These are phyloP conservation scores for Striga hermonthica DNA, from an alignment of 305 asterid species.

Conservation along the genomic window DNA sequence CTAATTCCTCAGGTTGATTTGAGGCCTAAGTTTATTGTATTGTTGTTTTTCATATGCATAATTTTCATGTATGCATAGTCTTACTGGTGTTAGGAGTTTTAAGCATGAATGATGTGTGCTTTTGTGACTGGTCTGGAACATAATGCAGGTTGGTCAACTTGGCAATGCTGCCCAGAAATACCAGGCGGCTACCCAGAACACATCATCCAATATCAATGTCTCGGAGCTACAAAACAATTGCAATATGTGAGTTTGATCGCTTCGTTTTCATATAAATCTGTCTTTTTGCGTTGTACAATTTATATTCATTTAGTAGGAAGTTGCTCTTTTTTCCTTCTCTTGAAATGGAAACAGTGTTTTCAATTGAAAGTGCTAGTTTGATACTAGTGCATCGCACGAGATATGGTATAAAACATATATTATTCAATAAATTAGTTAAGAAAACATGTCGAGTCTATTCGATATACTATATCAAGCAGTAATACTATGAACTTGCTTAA, in stretches of 20 bases:
- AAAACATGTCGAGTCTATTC: no score
- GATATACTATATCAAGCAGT: no score
- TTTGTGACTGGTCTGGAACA: constrained; percentile 1
- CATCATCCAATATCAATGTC: constrained; percentile 48
- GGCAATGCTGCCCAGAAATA: constrained; percentile 76
- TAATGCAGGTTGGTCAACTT: constrained; percentile 61
- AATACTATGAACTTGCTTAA: no score
- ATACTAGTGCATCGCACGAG: no score
- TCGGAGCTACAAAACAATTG: constrained; percentile 55
- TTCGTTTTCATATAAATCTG: constrained; percentile 19
- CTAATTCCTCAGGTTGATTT: constrained; percentile 56
- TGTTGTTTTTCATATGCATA: background rate
- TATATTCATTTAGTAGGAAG: no score
- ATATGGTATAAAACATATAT: no score
- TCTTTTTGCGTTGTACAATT: background rate
- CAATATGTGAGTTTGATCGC: constrained; percentile 38
- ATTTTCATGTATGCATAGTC: constrained; percentile 3
- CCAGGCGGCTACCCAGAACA: constrained; percentile 62
- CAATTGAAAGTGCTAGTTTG: no score
- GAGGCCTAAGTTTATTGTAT: constrained; percentile 2
- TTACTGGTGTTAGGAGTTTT: constrained; percentile 7
- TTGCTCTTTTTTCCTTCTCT: no score
- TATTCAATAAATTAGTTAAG: no score
- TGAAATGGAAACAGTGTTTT: no score
- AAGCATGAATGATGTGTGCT: constrained; percentile 4